A percentile compares a stretch with the other conserved stretches of the same genome.
Conservation (phyloP, 208 protist genomes). For the Trypanosoma melophagium region DNA sequence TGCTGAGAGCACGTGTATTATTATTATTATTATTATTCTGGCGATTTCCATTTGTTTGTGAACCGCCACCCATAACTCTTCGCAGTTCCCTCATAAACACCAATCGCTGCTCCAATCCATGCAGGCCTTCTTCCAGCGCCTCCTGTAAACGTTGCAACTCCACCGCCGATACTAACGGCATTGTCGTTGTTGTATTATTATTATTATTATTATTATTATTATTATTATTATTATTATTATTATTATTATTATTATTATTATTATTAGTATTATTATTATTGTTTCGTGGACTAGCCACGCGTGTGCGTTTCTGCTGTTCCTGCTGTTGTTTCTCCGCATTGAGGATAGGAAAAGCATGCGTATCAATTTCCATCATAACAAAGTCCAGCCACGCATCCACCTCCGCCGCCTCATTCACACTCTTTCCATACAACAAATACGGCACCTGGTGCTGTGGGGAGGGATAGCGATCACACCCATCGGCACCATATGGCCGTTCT, state of each 20-base stretch:
- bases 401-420: conserved; percentile 50
- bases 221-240: not conserved
- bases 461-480: conserved; percentile 37
- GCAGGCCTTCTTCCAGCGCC: conserved; percentile 32
- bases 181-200: not conserved
- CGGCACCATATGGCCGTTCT: conserved; percentile 33
- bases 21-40: conserved; percentile 1
- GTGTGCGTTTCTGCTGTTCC: not conserved
- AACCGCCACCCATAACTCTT: conserved; percentile 16
- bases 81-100: conserved; percentile 35
- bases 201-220: not conserved
- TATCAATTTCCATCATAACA: conserved; percentile 46
- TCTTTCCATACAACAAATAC: conserved; percentile 75
- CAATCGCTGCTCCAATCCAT: conserved; percentile 49
- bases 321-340: conserved; percentile 15
- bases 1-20: not conserved
- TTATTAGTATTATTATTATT: not conserved
- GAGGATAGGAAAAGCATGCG: conserved; percentile 26
- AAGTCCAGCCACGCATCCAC: conserved; percentile 87
- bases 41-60: not conserved
- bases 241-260: not conserved
- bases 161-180: not conserved
- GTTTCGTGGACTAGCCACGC: no score
- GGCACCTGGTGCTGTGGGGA: conserved; percentile 58
- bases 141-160: conserved; percentile 20